Evolutionary conservation across 106 monocot genomes (phyloP), one percentile per base, ranked within the genome.

Genomic region (Dendrobium officinale): DNA sequence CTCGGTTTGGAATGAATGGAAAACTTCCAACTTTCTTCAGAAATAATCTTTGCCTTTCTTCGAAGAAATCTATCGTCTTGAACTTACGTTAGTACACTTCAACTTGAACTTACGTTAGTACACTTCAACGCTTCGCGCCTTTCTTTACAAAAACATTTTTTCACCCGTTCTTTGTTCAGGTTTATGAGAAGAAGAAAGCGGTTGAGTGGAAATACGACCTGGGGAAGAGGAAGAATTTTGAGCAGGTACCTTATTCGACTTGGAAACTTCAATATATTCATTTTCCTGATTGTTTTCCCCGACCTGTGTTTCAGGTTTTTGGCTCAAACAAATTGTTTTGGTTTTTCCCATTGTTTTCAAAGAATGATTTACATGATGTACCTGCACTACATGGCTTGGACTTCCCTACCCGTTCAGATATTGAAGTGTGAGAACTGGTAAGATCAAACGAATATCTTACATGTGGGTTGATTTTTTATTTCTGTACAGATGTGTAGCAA

Each of bases 181-280:
- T 92, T 70, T 81, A 96, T 77, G 89, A 92, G 80, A 93, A 90
- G 82, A 92, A 85, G 73, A 89, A 89, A 37, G 68, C 48, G 33
- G 83, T 78, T 47, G 49, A 82, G 13, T 94, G 96, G 96, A 94
- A 90, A 59, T 92, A 92, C 78, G 94, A 96, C 67, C 9, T 96
- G 19, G 94, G 93, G 18, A 90, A 85, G 87, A 84, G 61, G 80
- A 89, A 81, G 68, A 96, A 96, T 80, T 88, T 96, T 76, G 89
- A 94, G 75, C 94, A 96, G 90, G 93, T 96, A 74, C 10, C 40
- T 66, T 26, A 41, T 42, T 44, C 47, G 55, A 58, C 33, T 16
- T 9, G 59, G 67, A 43, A 10, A 55, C 22, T 67, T 4, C 11
- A 75, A 42, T 45, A 47, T 40, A 48, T 58, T 18, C 40, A 54